phyloP scores from a whole-genome alignment of 495 filamentous ascomycete genomes.

The Penicillium argentinense region DNA sequence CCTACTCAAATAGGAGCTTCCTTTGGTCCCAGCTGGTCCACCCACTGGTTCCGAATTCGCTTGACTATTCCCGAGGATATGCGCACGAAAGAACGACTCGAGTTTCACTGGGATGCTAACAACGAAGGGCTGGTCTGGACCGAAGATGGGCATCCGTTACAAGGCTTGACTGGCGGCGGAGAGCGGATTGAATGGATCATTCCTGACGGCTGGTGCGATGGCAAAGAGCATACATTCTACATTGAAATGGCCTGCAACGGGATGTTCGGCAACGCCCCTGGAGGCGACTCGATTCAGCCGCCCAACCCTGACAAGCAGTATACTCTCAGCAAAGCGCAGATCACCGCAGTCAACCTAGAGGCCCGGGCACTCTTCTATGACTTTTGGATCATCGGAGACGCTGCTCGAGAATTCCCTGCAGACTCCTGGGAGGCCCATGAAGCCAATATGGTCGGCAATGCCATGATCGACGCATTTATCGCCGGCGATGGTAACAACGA shows the following conservation, averaged over 20 bases:
- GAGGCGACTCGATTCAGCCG: slow-evolving; percentile 85
- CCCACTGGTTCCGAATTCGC: slow-evolving; percentile 92
- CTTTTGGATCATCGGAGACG: slow-evolving; percentile 93
- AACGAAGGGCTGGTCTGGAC: slow-evolving; percentile 92
- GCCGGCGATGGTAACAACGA: slow-evolving; percentile 70
- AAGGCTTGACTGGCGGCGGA: slow-evolving; percentile 89
- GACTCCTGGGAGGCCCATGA: slow-evolving; percentile 85
- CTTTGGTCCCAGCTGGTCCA: slow-evolving; percentile 96
- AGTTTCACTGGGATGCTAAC: slow-evolving; percentile 93
- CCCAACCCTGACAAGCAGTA: slow-evolving; percentile 81
- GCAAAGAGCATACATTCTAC: slow-evolving; percentile 84
- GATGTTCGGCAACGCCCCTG: slow-evolving; percentile 93
- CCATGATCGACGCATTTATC: slow-evolving; percentile 88
- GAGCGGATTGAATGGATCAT: slow-evolving; percentile 90
- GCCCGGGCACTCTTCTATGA: slow-evolving; percentile 83
- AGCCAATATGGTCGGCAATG: slow-evolving; percentile 77
- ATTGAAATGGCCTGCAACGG: slow-evolving; percentile 98
- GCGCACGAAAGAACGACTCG: slow-evolving; percentile 70
- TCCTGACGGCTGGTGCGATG: slow-evolving; percentile 75
- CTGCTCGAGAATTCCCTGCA: slow-evolving; percentile 73
- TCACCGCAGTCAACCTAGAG: slow-evolving; percentile 83
- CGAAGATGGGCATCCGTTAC: slow-evolving; percentile 81
- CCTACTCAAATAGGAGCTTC: slow-evolving; percentile 71
- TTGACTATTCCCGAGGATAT: slow-evolving; percentile 75
- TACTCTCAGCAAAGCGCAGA: slow-evolving; percentile 73